Evolutionary conservation across 2,329 filamentous ascomycete species (phyloP), one percentile per base, ranked within the genome.

Genomic region (Neospermospora avenae): DNA sequence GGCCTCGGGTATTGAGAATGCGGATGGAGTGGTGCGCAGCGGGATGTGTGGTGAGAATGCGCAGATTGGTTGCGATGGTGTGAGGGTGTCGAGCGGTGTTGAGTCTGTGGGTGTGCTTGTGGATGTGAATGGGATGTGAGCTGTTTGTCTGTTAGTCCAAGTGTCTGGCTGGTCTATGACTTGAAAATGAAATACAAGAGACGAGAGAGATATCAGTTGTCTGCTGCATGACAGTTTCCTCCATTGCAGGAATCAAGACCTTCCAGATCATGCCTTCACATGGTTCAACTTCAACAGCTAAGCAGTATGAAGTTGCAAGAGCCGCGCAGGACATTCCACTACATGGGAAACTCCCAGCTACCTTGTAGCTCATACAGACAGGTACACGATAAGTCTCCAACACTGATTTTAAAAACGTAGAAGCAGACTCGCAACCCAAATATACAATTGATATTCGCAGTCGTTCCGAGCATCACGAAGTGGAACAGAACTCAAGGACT

Each of bases 1-100:
- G 37, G 48, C 37, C 3, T 16, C 11, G 1, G 56, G 56, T 48
- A 58, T 53, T 4, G 48, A 45, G 56, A 41, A 42, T 22, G 56
- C 24, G 39, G 48, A 53, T 44, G 39, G 48, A 1, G 56, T 52
- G 31, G 42, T 53, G 20, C 42, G 56, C 37, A 53, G 56, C 20
- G 56, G 48, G 41, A 42, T 14, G 48, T 58, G 56, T n/a, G 56
- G 56, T 28, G 56, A 25, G 56, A 58, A 58, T 11, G 41, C 48
- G 56, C 56, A 58, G 14, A 25, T 54, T 16, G n/a, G 48, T 6
- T 25, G 34, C 4, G 16, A 16, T 4, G 56, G 18, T 39, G 18
- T 24, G 22, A 39, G 39, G 5, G 11, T 14, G 3, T 18, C 28
- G 18, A 24, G 31, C 7, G 37, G 31, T n/a, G 20, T 20, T 22